Conservation (phyloP, 441 rosid species). For the Pelargonium fulgidum region DNA sequence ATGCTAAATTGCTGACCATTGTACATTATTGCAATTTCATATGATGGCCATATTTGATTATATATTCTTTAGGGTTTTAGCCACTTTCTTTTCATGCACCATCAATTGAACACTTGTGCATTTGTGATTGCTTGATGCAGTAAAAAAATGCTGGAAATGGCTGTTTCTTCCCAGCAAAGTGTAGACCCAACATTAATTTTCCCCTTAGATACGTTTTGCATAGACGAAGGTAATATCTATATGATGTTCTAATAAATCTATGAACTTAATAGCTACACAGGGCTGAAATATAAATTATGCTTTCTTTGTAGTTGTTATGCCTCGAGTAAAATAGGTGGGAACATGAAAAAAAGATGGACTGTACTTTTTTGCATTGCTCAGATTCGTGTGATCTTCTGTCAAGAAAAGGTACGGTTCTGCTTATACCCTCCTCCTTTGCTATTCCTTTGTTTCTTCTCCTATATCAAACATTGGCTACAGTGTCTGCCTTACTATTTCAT, state of each 20-base stretch:
- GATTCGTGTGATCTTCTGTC: slow-evolving; percentile 6
- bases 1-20: background rate
- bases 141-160: slow-evolving; percentile 36
- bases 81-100: background rate
- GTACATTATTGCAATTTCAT: background rate
- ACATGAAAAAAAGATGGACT: background rate
- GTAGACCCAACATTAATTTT: slow-evolving; percentile 44
- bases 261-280: slow-evolving; percentile 9
- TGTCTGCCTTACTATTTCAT: background rate
- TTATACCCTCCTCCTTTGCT: background rate
- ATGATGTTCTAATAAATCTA: background rate
- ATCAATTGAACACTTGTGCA: background rate
- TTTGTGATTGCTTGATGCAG: slow-evolving; percentile 35
- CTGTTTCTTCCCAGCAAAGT: slow-evolving; percentile 42
- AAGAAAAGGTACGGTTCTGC: slow-evolving; percentile 5
- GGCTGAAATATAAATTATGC: slow-evolving; percentile 13
- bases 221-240: slow-evolving; percentile 44
- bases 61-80: background rate
- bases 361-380: slow-evolving; percentile 2
- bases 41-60: background rate
- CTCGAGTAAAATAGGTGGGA: slow-evolving; percentile 29
- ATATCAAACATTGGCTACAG: background rate
- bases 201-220: slow-evolving; percentile 40
- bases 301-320: slow-evolving; percentile 48
- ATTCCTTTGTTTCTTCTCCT: background rate